Evolutionary conservation across 345 rosid species (phyloP), one percentile per base, ranked within the genome.

Genomic region (Balakata baccata): DNA sequence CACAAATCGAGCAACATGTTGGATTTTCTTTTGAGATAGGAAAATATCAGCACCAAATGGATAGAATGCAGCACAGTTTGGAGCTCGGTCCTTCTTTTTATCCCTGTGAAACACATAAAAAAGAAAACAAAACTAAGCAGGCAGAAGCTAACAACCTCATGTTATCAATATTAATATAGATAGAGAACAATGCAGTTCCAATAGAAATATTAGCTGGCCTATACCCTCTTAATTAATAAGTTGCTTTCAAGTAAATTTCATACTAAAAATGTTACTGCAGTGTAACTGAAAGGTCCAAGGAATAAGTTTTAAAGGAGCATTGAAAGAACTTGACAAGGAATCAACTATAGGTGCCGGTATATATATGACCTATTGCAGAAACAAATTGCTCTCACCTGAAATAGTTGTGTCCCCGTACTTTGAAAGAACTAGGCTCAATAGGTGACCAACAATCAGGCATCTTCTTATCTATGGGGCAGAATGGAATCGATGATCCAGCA

Each of bases 11-110:
- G 94, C 92, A 67, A 94, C 81, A 80, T 94, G 98, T 71, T 86
- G 71, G 84, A 94, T 83, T 80, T 94, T 94, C 80, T 76, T 82
- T 60, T 76, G 88, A 38, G 88, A 84, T 74, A 92, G 76, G 86
- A 89, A 94, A 71, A 94, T 86, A 72, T 94, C 98, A 13, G 90
- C 95, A 70, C 97, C 98, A 77, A 92, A 85, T 68, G 98, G 98
- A 87, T 83, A 84, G 82, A 88, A 94, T 64, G 97, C 98, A 66
- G 97, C 94, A 82, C 81, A 79, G 76, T 84, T 89, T 68, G 89
- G 75, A 52, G 97, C 98, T 78, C 75, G 77, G 46, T 88, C 95
- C 84, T 94, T 92, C 91, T 84, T 94, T 88, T 89, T 94, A 51
- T 94, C 98, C 90, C 97, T 94, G 80, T 75, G 78, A 81, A 67